Conservation (phyloP, 352 stramenopile species). For the Pythium volutum region DNA sequence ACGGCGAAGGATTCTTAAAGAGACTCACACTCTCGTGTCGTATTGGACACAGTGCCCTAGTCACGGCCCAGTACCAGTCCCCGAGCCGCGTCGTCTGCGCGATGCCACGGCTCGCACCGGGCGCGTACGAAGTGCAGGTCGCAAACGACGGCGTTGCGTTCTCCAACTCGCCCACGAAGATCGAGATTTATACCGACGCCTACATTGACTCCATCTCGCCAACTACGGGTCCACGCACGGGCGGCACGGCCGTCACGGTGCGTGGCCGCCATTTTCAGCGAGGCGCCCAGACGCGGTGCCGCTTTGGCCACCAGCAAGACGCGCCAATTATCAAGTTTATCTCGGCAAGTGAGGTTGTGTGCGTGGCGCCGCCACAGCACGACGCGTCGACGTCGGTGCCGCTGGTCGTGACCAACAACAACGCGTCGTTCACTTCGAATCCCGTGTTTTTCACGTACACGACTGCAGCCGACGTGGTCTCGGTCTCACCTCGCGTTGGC, state of each 20-base stretch:
- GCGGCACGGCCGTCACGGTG: slow-evolving; percentile 82
- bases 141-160: slow-evolving; percentile 68
- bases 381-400: slow-evolving; percentile 37
- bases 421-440: slow-evolving; percentile 52
- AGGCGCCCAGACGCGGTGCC: slow-evolving; percentile 52
- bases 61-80: slow-evolving; percentile 52
- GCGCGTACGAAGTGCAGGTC: slow-evolving; percentile 68
- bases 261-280: slow-evolving; percentile 80
- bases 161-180: slow-evolving; percentile 50
- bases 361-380: slow-evolving; percentile 48
- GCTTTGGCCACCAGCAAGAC: slow-evolving; percentile 62
- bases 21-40: slow-evolving; percentile 69
- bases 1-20: slow-evolving; percentile 75
- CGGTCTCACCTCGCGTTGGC: slow-evolving; percentile 48
- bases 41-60: slow-evolving; percentile 61
- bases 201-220: slow-evolving; percentile 71
- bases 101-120: slow-evolving; percentile 51
- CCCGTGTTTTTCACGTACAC: slow-evolving; percentile 85
- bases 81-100: slow-evolving; percentile 50
- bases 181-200: slow-evolving; percentile 75
- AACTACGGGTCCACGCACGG: slow-evolving; percentile 60
- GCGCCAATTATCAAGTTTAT: slow-evolving; percentile 61
- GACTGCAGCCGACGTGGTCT: slow-evolving; percentile 40
- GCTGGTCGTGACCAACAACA: slow-evolving; percentile 71
- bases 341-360: slow-evolving; percentile 69